phyloP scores from a whole-genome alignment of 2,329 filamentous ascomycete genomes.

The Botryotinia convoluta region DNA sequence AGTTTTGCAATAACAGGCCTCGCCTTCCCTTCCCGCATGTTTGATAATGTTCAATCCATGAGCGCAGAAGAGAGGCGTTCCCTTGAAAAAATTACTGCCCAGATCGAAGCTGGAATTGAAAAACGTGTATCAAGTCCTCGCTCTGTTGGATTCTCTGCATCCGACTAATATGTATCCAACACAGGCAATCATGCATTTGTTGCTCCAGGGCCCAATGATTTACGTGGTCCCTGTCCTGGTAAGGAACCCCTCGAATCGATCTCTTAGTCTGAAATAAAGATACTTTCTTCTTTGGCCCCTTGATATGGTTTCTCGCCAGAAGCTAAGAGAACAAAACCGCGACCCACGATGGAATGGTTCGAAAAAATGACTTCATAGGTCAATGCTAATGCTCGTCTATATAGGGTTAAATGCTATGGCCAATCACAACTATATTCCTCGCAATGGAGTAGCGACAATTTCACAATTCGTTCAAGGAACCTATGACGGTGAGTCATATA shows the following conservation, averaged over 20 bases:
- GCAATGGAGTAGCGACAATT: conserved; percentile 39
- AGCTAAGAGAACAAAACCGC: no score
- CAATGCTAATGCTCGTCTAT: background rate
- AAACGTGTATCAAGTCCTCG: conserved; percentile 8
- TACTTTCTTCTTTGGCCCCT: no score
- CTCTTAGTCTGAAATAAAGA: background rate
- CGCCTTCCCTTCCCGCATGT: conserved; percentile 30
- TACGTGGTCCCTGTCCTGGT: conserved; percentile 40
- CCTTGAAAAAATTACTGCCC: conserved; percentile 23
- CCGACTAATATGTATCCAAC: conserved; percentile 30
- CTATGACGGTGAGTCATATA: conserved; percentile 31
- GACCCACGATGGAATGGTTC: background rate
- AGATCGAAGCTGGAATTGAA: conserved; percentile 23
- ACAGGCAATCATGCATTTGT: conserved; percentile 27
- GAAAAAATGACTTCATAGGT: background rate
- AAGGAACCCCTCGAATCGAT: background rate
- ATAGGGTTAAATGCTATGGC: conserved; percentile 42
- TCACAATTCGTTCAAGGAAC: conserved; percentile 37
- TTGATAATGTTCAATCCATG: conserved; percentile 22
- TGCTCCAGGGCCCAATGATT: conserved; percentile 25
- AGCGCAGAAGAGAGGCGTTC: conserved; percentile 26
- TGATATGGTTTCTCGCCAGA: no score
- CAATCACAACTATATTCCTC: conserved; percentile 45
- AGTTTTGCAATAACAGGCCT: conserved; percentile 16
- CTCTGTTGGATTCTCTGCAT: conserved; percentile 24